Conservation (phyloP, 1,284 basidiomycete genomes). For the Apiotrichum porosum region DNA sequence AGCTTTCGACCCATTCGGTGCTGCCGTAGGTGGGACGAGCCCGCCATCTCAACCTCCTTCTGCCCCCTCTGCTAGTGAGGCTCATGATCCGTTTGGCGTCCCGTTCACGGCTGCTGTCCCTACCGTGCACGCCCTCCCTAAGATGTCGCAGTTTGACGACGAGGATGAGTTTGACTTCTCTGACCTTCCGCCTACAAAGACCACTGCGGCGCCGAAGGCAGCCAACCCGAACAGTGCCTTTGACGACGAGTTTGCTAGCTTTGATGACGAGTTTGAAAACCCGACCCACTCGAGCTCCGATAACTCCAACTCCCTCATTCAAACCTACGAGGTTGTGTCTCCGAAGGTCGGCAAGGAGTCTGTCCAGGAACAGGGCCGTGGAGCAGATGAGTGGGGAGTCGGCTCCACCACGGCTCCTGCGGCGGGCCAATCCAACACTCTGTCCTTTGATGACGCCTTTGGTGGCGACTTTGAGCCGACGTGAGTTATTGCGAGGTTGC, state of each 20-base stretch:
- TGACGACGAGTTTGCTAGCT: conserved; percentile 49
- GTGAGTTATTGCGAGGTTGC: not conserved
- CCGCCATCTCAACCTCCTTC: too few species aligned
- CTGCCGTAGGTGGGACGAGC: too few species aligned
- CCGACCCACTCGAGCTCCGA: conserved; percentile 22
- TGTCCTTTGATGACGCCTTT: conserved; percentile 58
- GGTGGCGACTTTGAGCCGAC: conserved; percentile 38
- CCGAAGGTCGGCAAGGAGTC: conserved; percentile 2
- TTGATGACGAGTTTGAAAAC: conserved; percentile 51
- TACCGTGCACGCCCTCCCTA: not conserved
- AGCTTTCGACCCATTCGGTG: too few species aligned
- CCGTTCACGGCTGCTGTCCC: not conserved
- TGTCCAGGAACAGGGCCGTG: too few species aligned
- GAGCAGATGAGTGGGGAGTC: conserved; percentile 27
- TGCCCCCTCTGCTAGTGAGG: not conserved
- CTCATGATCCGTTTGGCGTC: not conserved
- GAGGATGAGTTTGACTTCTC: conserved; percentile 81
- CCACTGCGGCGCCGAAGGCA: not conserved
- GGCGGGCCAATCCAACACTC: conserved; percentile 12
- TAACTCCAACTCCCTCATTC: conserved; percentile 19
- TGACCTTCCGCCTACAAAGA: conserved; percentile 51
- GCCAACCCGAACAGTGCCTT: conserved; percentile 21
- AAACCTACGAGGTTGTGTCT: conserved; percentile 42
- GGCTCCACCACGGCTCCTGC: conserved; percentile 1
- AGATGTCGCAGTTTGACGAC: conserved; percentile 61